phyloP scores from a whole-genome alignment of 257 asterid species.

The Plantago major region DNA sequence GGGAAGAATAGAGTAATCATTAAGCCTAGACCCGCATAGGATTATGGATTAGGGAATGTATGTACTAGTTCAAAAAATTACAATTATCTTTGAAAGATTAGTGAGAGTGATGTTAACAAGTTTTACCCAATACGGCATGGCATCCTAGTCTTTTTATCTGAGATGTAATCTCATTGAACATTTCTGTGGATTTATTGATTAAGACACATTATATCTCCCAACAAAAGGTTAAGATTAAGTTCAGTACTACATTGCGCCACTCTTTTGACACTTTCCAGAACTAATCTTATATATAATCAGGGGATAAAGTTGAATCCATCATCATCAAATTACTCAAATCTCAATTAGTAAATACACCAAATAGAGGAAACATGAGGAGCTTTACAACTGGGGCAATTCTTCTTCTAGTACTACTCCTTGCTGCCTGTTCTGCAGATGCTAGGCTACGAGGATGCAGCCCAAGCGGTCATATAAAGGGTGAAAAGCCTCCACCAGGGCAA shows the following conservation, averaged over 20 bases:
- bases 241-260: background rate
- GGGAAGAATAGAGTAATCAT: too few relatives aligned
- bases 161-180: too few relatives aligned
- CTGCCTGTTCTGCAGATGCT: slow-evolving; percentile 1
- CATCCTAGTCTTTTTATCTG: background rate
- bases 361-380: background rate
- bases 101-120: too few relatives aligned
- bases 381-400: background rate
- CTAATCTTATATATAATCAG: background rate
- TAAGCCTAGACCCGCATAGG: too few relatives aligned
- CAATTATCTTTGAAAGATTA: too few relatives aligned
- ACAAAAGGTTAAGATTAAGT: background rate
- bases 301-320: background rate
- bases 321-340: background rate
- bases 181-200: background rate
- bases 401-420: background rate
- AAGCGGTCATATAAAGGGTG: slow-evolving; percentile 4
- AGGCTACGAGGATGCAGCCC: background rate
- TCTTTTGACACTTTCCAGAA: background rate
- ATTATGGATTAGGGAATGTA: too few relatives aligned
- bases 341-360: background rate
- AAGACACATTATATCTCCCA: background rate
- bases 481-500: slow-evolving; percentile 4
- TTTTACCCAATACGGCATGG: background rate
- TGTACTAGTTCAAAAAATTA: too few relatives aligned